Base-by-base conservation (phyloP, 768 basidiomycete species). In the Mycena pura region DNA sequence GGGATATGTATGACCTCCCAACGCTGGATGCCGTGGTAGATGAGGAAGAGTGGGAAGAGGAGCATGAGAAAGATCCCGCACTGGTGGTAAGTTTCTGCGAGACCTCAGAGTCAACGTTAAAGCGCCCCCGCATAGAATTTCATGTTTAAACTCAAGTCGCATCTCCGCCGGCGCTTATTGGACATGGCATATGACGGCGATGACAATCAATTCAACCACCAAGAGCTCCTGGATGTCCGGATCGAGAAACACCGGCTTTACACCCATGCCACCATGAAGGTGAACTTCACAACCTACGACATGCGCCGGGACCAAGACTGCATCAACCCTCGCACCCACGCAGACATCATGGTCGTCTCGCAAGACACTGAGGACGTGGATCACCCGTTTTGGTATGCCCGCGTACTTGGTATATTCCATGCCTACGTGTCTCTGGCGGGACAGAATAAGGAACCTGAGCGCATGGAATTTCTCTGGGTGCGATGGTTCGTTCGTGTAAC, bases 211-310 rank as follows among this genome's bases (percentile, higher is more conserved):
- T 59, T 17, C 17, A 36, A 22, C 0, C 7, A 31, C 3, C 57
- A 58, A 25, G 57, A 58, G 25, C 27, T 59, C 0, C 29, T 41
- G 2, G 57, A 59, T 21, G 58, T 60, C 6, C 39, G 29, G 7
- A 46, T 60, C 34, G 19, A 39, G 0, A n/a, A 36, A 0, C 49
- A 60, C 1, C 41, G 50, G 5, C 14, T 60, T 5, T 60, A 60
- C 36, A 52, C 50, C 0, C 58, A 60, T 21, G 28, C 38, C 11
- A 0, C 51, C 19, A n/a, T 58, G 0, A 47, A 48, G 0, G 28
- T 57, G 13, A 58, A 58, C n/a, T 49, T 31, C 46, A 57, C 56
- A 3, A 32, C 46, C 1, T 57, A 57, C 29, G 56, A 57, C 32
- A 0, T 57, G 0, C 38, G 14, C 1, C 53, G 53, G 6, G 53